Conservation (phyloP, 305 asterid genomes). For the Withania somnifera region DNA sequence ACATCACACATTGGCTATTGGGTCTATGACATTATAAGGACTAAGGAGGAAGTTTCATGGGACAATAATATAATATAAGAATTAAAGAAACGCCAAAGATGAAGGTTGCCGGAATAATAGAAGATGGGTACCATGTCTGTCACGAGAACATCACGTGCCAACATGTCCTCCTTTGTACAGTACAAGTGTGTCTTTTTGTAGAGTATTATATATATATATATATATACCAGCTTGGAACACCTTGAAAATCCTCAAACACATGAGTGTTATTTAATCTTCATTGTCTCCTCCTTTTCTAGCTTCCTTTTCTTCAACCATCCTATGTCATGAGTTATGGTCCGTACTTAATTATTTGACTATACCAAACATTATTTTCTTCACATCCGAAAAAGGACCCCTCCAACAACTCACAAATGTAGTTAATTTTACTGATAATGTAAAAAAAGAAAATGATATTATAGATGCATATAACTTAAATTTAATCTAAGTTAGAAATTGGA, state of each 20-base stretch:
- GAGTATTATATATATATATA: background rate
- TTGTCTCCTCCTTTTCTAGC: constrained; percentile 26
- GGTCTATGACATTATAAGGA: background rate
- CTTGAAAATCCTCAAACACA: constrained; percentile 16
- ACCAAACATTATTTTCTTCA: background rate
- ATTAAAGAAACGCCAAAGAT: constrained; percentile 13
- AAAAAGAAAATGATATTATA: background rate
- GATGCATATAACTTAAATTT: background rate
- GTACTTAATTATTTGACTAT: constrained; percentile 5
- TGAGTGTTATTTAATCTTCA: constrained; percentile 23
- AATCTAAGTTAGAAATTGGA: background rate
- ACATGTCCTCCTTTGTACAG: constrained; percentile 22
- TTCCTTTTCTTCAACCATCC: constrained; percentile 6
- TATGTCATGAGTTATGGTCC: background rate
- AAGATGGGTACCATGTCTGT: constrained; percentile 3
- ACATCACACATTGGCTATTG: background rate
- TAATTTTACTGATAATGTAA: background rate
- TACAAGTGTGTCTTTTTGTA: constrained; percentile 16
- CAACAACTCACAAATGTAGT: background rate
- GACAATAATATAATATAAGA: background rate
- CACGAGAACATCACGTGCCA: constrained; percentile 28
- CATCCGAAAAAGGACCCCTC: background rate
- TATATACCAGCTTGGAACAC: constrained; percentile 18
- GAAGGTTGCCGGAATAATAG: constrained; percentile 9
- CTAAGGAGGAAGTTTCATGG: background rate